Evolutionary conservation across 257 asterid species (phyloP).

Genomic region (Cordia subcordata): DNA sequence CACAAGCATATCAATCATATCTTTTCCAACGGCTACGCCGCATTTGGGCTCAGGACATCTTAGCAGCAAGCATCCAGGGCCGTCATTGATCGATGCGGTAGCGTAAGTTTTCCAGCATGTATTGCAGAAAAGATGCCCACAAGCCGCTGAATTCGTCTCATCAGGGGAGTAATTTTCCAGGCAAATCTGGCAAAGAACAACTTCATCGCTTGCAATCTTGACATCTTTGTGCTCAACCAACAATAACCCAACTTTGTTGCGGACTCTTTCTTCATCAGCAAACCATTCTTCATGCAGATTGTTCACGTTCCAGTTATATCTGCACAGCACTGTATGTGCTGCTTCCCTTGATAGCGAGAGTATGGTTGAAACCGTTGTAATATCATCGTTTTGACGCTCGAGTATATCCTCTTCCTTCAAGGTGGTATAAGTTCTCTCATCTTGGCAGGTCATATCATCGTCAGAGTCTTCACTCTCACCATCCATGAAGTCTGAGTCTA

Average conservation of each 20-base stretch:
- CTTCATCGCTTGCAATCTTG: constrained; percentile 2
- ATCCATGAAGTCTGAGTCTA: neutral
- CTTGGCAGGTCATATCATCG: neutral
- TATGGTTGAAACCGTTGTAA: constrained; percentile 7
- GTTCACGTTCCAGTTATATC: constrained; percentile 27
- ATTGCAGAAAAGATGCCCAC: constrained; percentile 32
- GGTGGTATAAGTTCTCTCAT: neutral
- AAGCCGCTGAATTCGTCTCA: constrained; percentile 2
- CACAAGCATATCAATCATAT: constrained; percentile 14
- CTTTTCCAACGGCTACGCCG: constrained; percentile 3
- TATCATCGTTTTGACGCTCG: constrained; percentile 10
- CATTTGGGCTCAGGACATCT: constrained; percentile 32
- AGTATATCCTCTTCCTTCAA: constrained; percentile 11
- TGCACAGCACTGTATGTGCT: constrained; percentile 12
- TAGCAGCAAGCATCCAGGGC: constrained; percentile 31
- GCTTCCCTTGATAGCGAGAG: constrained; percentile 16
- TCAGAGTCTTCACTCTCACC: neutral
- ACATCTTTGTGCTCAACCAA: neutral
- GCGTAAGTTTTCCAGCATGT: constrained; percentile 29
- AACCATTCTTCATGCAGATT: constrained; percentile 40
- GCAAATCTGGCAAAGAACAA: constrained; percentile 22
- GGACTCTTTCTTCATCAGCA: constrained; percentile 20
- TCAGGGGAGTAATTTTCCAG: neutral
- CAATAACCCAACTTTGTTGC: constrained; percentile 17
- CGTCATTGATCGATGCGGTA: constrained; percentile 20